Evolutionary conservation across 2,329 filamentous ascomycete genomes (phyloP).

Genomic region (Stagonosporopsis chrysanthemi): DNA sequence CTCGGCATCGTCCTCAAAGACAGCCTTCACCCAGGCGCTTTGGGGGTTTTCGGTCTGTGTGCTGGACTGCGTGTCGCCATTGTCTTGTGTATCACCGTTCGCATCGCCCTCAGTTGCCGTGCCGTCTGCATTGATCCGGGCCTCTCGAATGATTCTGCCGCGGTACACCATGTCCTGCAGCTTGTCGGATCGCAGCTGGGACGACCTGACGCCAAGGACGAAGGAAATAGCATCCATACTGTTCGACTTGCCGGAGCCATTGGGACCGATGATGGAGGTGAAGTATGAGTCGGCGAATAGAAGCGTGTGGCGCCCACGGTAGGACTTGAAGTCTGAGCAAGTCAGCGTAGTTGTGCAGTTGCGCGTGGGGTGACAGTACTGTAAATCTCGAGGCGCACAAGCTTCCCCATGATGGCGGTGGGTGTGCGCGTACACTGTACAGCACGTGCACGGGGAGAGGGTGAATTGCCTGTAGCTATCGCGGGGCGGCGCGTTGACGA

Average conservation of each 20-base stretch:
- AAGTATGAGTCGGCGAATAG: conserved; percentile 98
- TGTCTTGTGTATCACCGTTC: conserved; percentile 57
- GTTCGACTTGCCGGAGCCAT: conserved; percentile 99
- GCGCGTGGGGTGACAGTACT: conserved; percentile 65
- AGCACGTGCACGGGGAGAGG: conserved; percentile 21
- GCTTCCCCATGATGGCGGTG: conserved; percentile 78
- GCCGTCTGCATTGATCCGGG: conserved; percentile 90
- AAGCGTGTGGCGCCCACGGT: conserved; percentile 93
- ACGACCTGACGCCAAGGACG: conserved; percentile 97
- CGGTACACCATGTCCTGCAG: conserved; percentile 96
- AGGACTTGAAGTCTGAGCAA: conserved; percentile 92
- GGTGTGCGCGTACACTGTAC: conserved; percentile 23
- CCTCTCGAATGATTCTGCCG: conserved; percentile 88
- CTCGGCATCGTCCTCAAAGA: conserved; percentile 96
- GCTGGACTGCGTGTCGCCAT: conserved; percentile 63
- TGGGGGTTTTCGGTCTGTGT: conserved; percentile 80
- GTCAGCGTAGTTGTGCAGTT: conserved; percentile 23
- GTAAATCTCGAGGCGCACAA: conserved; percentile 91
- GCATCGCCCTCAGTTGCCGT: conserved; percentile 65
- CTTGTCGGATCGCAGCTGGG: conserved; percentile 93
- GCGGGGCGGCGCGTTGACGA: conserved; percentile 16
- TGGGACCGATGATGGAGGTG: conserved; percentile 98
- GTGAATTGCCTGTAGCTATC: not conserved
- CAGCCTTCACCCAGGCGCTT: conserved; percentile 98
- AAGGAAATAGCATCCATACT: conserved; percentile 99